Conservation (phyloP, 305 asterid genomes). For the Nicotiana rustica region DNA sequence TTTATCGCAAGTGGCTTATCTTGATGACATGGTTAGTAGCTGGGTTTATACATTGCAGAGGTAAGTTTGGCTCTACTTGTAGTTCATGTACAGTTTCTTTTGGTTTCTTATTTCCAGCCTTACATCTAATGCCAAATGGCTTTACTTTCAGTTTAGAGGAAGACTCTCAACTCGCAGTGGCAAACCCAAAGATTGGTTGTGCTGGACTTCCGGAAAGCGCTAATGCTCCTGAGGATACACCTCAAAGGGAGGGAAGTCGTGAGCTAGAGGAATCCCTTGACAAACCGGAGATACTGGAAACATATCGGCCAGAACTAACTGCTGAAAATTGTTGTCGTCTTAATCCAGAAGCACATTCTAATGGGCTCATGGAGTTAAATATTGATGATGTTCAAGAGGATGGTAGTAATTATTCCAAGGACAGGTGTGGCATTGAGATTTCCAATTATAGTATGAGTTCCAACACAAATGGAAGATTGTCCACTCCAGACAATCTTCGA, state of each 20-base stretch:
- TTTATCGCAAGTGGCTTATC: conserved; percentile 91
- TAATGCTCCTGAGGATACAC: conserved; percentile 43
- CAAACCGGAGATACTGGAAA: conserved; percentile 44
- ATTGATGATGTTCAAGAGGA: conserved; percentile 42
- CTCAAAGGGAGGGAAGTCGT: conserved; percentile 47
- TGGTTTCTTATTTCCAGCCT: conserved; percentile 20
- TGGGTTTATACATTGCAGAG: conserved; percentile 84
- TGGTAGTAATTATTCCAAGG: conserved; percentile 42
- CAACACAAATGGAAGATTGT: conserved; percentile 38
- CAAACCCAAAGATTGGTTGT: conserved; percentile 41
- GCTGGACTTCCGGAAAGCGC: conserved; percentile 36
- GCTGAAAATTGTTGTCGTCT: conserved; percentile 38
- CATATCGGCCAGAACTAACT: conserved; percentile 44
- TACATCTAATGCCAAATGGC: conserved; percentile 32
- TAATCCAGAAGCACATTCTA: conserved; percentile 47
- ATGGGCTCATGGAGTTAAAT: conserved; percentile 53
- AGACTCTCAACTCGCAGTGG: conserved; percentile 57
- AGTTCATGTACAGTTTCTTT: conserved; percentile 30
- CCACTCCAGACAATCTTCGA: conserved; percentile 41
- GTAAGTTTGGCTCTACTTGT: conserved; percentile 50
- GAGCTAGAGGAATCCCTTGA: conserved; percentile 43
- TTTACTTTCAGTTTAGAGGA: conserved; percentile 74
- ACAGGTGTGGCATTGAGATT: conserved; percentile 40
- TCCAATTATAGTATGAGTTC: conserved; percentile 38
- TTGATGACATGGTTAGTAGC: conserved; percentile 84